Evolutionary conservation across 345 rosid genomes (phyloP), one percentile per base, ranked within the genome.

Genomic region (Citrus inodora): DNA sequence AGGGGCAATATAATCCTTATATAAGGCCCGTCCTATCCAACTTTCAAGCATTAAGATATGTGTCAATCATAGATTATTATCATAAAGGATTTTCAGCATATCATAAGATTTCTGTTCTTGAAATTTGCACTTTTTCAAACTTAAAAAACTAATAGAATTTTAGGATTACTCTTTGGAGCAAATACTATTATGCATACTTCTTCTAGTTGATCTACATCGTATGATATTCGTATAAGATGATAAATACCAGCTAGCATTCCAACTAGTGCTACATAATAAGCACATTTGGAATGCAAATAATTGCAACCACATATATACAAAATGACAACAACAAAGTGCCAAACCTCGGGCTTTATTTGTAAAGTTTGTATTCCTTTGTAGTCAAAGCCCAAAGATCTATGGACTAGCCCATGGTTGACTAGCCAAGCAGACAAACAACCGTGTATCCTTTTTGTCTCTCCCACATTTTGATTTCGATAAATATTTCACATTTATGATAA

Each of bases 111-210:
- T 42, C 3, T 7, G 27, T 37, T 58, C 67, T 73, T 58, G 32
- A 58, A 73, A 59, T 30, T 73, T 51, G 35, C 24, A 59, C 76
- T 59, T 73, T 73, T 73, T 66, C 55, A n/a, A 58, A 37, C 76
- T 21, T 21, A 56, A 25, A 72, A 72, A 72, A 72, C 48, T 32
- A 13, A 72, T 37, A 48, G 48, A 33, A 71, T 55, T 71, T 21
- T 71, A 33, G 27, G 38, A 63, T 63, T 63, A 4, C 67, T 30
- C 67, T 8, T 63, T 28, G n/a, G 67, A 30, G 38, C 38, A 63
- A 63, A 30, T 63, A 63, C 37, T 28, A 1, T 30, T 30, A 63
- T 30, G 5, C 37, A 63, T 28, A 63, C 38, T 17, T 11, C 19
- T 24, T 60, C 5, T 25, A 9, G 14, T 60, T 60, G 63, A 24